Evolutionary conservation across 106 monocot genomes (phyloP).

Genomic region (Dendrobium officinale): DNA sequence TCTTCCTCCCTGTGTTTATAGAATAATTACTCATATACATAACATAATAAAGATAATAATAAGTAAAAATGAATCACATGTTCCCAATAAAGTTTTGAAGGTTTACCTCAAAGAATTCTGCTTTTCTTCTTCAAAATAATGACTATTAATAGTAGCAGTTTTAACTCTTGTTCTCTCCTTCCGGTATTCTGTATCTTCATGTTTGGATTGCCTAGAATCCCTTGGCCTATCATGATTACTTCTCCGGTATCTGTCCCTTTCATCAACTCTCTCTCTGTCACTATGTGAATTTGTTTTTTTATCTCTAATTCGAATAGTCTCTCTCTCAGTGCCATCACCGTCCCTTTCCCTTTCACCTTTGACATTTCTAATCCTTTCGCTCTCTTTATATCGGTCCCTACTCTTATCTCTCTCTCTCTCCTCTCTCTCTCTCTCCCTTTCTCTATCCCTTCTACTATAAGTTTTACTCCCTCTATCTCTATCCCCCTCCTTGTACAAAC

Average conservation of each 20-base stretch:
- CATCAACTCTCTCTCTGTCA: constrained; percentile 17
- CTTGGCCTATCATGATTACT: constrained; percentile 26
- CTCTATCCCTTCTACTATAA: constrained; percentile 18
- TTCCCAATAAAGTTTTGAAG: not conserved
- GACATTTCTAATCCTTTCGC: constrained; percentile 11
- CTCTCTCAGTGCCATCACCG: constrained; percentile 27
- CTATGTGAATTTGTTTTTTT: constrained; percentile 18
- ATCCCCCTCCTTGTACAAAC: constrained; percentile 15
- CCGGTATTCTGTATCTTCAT: constrained; percentile 27
- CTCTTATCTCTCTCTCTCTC: constrained; percentile 15
- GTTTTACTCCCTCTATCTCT: constrained; percentile 21
- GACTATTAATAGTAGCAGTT: constrained; percentile 16
- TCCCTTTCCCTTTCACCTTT: constrained; percentile 27
- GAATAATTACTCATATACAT: constrained; percentile 7
- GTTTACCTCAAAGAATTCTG: constrained; percentile 33
- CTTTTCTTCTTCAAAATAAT: constrained; percentile 25
- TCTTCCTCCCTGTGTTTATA: constrained; percentile 55
- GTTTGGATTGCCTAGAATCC: constrained; percentile 37
- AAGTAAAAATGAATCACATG: not conserved
- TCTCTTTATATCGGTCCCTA: constrained; percentile 25
- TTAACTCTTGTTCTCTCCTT: constrained; percentile 27
- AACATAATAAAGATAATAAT: not conserved
- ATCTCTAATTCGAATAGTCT: constrained; percentile 13
- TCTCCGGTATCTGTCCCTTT: constrained; percentile 20
- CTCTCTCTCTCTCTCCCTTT: constrained; percentile 21